These are phyloP conservation scores for Globisporangium echinulatum DNA, from an alignment of 352 stramenopile genomes.

Conservation along the genomic window DNA sequence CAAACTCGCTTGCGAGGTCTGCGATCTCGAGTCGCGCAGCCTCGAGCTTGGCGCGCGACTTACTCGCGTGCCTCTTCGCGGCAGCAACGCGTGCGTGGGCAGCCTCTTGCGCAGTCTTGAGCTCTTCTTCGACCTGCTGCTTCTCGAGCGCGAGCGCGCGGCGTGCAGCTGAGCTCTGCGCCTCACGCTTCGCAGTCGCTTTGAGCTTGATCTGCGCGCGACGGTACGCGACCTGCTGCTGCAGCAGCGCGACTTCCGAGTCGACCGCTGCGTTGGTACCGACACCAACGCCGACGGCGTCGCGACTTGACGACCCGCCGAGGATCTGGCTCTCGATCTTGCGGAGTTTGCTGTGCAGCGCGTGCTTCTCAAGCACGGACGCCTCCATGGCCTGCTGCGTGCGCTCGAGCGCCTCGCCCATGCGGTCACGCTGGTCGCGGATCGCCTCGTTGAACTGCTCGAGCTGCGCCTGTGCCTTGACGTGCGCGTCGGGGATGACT, in stretches of 20 bases:
- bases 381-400: conserved; percentile 68
- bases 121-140: conserved; percentile 64
- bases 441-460: conserved; percentile 61
- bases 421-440: conserved; percentile 57
- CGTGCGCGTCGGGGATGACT: conserved; percentile 63
- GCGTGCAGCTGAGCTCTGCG: conserved; percentile 51
- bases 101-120: conserved; percentile 61
- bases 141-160: conserved; percentile 61
- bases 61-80: conserved; percentile 58
- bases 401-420: conserved; percentile 67
- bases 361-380: conserved; percentile 18
- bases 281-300: conserved; percentile 6
- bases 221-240: conserved; percentile 78
- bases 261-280: conserved; percentile 15
- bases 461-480: conserved; percentile 57
- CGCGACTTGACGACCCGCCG: conserved; percentile 26
- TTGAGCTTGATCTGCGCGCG: conserved; percentile 74
- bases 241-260: conserved; percentile 68
- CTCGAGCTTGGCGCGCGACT: conserved; percentile 66
- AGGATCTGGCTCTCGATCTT: conserved; percentile 83
- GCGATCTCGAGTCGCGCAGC: conserved; percentile 77
- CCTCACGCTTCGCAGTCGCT: conserved; percentile 67
- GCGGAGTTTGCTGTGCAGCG: conserved; percentile 43
- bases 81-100: conserved; percentile 47
- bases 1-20: conserved; percentile 80